Base-by-base conservation (phyloP, 768 basidiomycete genomes). In the Kondoa subrosea region DNA sequence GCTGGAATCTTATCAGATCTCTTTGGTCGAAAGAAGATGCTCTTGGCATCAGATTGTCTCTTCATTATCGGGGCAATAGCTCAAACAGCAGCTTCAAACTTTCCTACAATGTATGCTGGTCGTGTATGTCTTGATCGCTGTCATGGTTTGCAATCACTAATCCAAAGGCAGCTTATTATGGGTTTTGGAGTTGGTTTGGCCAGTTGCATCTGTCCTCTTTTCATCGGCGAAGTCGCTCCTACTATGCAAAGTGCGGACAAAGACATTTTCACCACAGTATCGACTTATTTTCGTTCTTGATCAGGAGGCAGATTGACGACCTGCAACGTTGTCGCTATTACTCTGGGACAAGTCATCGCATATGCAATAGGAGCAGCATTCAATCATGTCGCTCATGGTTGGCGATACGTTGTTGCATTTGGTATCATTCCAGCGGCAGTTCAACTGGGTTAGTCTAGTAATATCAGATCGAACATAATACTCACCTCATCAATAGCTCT, bases 391-490 rank as follows among this genome's bases (percentile, higher is more conserved):
- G 67, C 76, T 82, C 65, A 76, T 1, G 88, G 88, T 1, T 91
- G 88, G 88, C 78, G 88, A 64, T 89, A 83, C 83, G 87, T 89
- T 85, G 86, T 87, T 17, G 88, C 87, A 2, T 78, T 89, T 1
- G 86, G 88, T 16, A 82, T 83, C 1, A 78, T 86, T 1, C 87
- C 87, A 0, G 84, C 86, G 1, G 84, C 77, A 1, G 67, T 88
- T 3, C 87, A 89, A 73, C 78, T 85, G 40, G 57, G 81, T 1
- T 77, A n/a, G n/a, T n/a, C n/a, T n/a, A n/a, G n/a, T n/a, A n/a
- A n/a, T n/a, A n/a, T n/a, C n/a, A n/a, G n/a, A n/a, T n/a, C n/a
- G n/a, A n/a, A n/a, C n/a, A n/a, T n/a, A n/a, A n/a, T n/a, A n/a
- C n/a, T n/a, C n/a, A n/a, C n/a, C n/a, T n/a, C n/a, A n/a, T n/a